Conservation (phyloP, 352 stramenopile species). For the Pythium dissimile region DNA sequence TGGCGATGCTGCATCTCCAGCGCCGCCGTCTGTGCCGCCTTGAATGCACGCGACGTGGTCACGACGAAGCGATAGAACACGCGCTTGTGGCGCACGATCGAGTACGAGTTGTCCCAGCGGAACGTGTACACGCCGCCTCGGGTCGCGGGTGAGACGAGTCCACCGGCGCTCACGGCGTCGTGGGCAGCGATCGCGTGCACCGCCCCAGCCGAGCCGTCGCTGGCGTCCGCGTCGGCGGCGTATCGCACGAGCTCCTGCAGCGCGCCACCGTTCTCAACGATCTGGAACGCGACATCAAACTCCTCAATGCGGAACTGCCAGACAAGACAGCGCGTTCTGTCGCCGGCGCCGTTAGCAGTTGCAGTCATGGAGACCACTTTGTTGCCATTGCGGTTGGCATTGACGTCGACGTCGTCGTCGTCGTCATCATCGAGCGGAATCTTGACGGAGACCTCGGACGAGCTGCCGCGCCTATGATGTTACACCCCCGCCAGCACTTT, state of each 20-base stretch:
- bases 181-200: neutral
- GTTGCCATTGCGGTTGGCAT: neutral
- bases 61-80: conserved; percentile 56
- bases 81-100: conserved; percentile 60
- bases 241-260: conserved; percentile 37
- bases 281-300: conserved; percentile 58
- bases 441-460: conserved; percentile 40
- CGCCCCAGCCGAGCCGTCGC: neutral
- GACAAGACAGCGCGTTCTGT: conserved; percentile 3
- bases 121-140: conserved; percentile 46
- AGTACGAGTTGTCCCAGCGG: conserved; percentile 78
- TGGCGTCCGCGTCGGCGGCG: conserved; percentile 5
- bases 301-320: conserved; percentile 67
- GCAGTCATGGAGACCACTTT: too few species aligned
- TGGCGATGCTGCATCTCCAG: conserved; percentile 34
- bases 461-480: conserved; percentile 36
- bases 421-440: conserved; percentile 19
- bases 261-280: conserved; percentile 40
- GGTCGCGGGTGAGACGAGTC: conserved; percentile 27
- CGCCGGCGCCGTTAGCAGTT: neutral
- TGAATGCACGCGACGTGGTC: conserved; percentile 34
- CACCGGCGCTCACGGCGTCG: conserved; percentile 28
- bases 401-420: conserved; percentile 1
- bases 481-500: neutral
- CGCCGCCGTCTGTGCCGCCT: conserved; percentile 45